phyloP scores from a whole-genome alignment of 192 early-diverging fungal genomes.

The Powellomyces hirtus region DNA sequence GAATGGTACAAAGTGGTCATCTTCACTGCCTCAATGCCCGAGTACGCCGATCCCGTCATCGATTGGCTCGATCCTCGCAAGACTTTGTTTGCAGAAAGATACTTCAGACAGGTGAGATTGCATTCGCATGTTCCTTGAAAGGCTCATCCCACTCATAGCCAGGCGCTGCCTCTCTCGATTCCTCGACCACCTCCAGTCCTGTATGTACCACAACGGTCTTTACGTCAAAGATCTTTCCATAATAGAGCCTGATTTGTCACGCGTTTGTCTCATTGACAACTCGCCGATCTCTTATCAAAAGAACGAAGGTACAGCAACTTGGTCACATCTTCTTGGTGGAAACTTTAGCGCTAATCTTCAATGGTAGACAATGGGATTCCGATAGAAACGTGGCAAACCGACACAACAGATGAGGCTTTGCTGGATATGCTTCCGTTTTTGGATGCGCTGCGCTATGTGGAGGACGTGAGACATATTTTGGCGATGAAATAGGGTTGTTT shows the following conservation, averaged over 20 bases:
- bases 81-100: slow-evolving; percentile 67
- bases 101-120: slow-evolving; percentile 71
- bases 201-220: slow-evolving; percentile 62
- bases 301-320: slow-evolving; percentile 62
- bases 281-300: slow-evolving; percentile 71
- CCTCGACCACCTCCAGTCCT: slow-evolving; percentile 51
- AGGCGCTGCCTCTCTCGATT: slow-evolving; percentile 11
- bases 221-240: slow-evolving; percentile 76
- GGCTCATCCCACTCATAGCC: slow-evolving; percentile 51
- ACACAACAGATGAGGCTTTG: slow-evolving; percentile 75
- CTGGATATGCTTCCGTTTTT: slow-evolving; percentile 85
- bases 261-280: slow-evolving; percentile 84
- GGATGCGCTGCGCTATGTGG: slow-evolving; percentile 80
- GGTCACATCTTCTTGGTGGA: no score
- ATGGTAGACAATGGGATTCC: slow-evolving; percentile 83
- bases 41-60: slow-evolving; percentile 94
- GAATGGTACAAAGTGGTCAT: slow-evolving; percentile 91
- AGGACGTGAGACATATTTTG: slow-evolving; percentile 81
- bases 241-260: slow-evolving; percentile 74
- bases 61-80: slow-evolving; percentile 78
- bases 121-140: slow-evolving; percentile 30
- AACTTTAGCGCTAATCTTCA: not conserved
- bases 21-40: slow-evolving; percentile 87
- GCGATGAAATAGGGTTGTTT: slow-evolving; percentile 18
- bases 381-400: slow-evolving; percentile 80